phyloP scores from a whole-genome alignment of 305 asterid species.

The Striga hermonthica region DNA sequence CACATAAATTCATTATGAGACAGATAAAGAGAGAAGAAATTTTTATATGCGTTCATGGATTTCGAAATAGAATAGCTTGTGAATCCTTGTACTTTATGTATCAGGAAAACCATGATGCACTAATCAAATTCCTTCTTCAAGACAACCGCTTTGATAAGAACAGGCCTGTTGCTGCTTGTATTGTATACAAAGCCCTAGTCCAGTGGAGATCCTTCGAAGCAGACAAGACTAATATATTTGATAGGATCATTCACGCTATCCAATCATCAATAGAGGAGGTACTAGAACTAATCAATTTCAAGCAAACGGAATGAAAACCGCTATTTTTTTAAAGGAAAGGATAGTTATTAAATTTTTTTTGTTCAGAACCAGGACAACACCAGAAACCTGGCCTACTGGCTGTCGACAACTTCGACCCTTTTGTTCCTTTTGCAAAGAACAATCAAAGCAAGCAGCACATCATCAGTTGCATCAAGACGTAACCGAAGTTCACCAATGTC shows the following conservation, averaged over 20 bases:
- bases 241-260: slow-evolving; percentile 81
- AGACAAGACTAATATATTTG: slow-evolving; percentile 79
- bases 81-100: slow-evolving; percentile 27
- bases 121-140: slow-evolving; percentile 77
- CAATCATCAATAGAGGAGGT: slow-evolving; percentile 95
- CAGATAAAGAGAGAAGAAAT: neutral
- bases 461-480: slow-evolving; percentile 54
- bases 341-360: neutral
- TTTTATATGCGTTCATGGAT: slow-evolving; percentile 21
- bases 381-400: slow-evolving; percentile 75
- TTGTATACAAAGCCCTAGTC: slow-evolving; percentile 69
- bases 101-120: slow-evolving; percentile 85
- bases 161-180: slow-evolving; percentile 84
- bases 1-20: slow-evolving; percentile 5
- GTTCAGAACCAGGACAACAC: slow-evolving; percentile 64
- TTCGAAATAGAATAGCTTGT: neutral
- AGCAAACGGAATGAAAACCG: neutral
- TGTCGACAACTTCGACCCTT: slow-evolving; percentile 86
- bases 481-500: slow-evolving; percentile 74
- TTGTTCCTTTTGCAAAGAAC: slow-evolving; percentile 81
- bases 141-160: slow-evolving; percentile 71
- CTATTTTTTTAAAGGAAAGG: neutral
- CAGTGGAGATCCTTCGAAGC: slow-evolving; percentile 98
- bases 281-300: slow-evolving; percentile 25
- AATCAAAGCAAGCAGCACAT: slow-evolving; percentile 73